Conservation (phyloP, 805 yeast genomes). For the Metschnikowia continentalis region DNA sequence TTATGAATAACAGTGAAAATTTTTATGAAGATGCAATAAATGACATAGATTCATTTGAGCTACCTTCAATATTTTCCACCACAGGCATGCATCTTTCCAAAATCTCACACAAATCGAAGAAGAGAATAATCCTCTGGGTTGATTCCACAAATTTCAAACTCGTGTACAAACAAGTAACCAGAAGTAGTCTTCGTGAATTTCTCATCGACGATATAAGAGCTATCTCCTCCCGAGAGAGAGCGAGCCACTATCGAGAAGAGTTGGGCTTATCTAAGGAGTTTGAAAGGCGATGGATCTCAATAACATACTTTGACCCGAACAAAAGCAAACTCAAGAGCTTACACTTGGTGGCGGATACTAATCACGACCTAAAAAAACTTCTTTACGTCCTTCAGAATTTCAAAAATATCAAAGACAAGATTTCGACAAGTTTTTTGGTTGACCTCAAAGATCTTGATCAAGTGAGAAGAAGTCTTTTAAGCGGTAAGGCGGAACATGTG, state of each 20-base stretch:
- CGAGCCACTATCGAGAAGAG: conserved; percentile 82
- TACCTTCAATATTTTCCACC: conserved; percentile 39
- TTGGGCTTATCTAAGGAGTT: conserved; percentile 65
- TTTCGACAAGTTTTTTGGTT: conserved; percentile 49
- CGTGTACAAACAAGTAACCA: conserved; percentile 40
- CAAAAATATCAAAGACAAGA: conserved; percentile 57
- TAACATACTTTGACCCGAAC: conserved; percentile 60
- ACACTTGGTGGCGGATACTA: conserved; percentile 71
- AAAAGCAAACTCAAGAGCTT: conserved; percentile 68
- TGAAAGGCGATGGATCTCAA: conserved; percentile 71
- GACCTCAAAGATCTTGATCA: conserved; percentile 37
- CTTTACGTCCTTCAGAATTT: conserved; percentile 56
- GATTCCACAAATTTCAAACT: conserved; percentile 53
- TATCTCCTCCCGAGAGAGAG: conserved; percentile 62
- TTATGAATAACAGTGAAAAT: neutral
- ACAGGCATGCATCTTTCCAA: conserved; percentile 62
- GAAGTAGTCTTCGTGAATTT: conserved; percentile 24
- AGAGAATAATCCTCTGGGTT: conserved; percentile 52
- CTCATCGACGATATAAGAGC: conserved; percentile 61
- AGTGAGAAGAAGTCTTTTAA: conserved; percentile 22
- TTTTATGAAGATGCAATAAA: conserved; percentile 5
- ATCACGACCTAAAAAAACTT: conserved; percentile 52
- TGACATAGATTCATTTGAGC: conserved; percentile 13
- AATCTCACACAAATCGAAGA: conserved; percentile 66
- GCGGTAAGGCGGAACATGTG: conserved; percentile 18